Conservation (phyloP, 1,284 basidiomycete genomes). For the Gomphus bonarii region DNA sequence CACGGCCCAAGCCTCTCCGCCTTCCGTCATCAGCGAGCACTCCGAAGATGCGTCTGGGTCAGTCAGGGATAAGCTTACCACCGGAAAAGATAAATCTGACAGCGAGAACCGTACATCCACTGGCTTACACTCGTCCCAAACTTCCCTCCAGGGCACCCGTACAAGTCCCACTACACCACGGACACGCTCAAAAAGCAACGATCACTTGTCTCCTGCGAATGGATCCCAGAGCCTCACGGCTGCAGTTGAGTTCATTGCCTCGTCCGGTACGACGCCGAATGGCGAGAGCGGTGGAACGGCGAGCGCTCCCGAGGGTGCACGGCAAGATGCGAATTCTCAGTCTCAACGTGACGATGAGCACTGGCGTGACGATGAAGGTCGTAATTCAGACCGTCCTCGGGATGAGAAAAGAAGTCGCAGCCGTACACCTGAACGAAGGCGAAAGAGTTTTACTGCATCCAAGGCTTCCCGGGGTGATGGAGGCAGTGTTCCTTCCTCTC, state of each 20-base stretch:
- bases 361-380: background rate
- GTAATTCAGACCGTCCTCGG: background rate
- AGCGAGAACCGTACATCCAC: background rate
- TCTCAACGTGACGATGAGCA: background rate
- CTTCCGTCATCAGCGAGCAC: conserved; percentile 10
- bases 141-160: background rate
- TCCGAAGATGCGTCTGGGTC: conserved; percentile 6
- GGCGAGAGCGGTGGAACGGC: background rate
- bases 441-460: background rate
- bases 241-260: conserved; percentile 26
- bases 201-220: conserved; percentile 10
- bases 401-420: background rate
- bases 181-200: background rate
- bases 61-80: background rate
- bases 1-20: conserved; percentile 1
- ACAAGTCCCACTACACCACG: background rate
- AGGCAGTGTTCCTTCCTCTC: background rate
- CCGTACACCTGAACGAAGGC: background rate
- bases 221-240: conserved; percentile 30
- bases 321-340: background rate
- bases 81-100: background rate
- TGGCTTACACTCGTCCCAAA: background rate
- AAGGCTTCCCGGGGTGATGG: background rate
- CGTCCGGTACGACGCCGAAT: background rate
- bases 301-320: background rate